These are phyloP conservation scores for Chrysoporthe cubensis DNA, from an alignment of 2,329 filamentous ascomycete genomes.

Conservation along the genomic window DNA sequence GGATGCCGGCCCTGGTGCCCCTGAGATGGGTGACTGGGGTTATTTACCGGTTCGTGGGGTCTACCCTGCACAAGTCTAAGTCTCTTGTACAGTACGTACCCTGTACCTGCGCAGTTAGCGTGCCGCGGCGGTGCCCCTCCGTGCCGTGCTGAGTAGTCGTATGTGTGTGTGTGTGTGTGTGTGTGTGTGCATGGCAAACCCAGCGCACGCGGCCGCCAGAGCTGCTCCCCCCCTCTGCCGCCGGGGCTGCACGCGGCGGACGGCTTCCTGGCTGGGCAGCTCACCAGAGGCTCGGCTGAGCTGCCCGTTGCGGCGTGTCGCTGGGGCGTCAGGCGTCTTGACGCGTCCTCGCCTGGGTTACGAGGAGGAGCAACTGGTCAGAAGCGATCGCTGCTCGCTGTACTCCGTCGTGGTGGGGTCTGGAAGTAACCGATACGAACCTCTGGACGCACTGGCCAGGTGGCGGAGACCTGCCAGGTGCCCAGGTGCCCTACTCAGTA, in stretches of 20 bases:
- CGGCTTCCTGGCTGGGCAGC: not conserved
- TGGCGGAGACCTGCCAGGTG: not conserved
- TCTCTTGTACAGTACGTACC: not conserved
- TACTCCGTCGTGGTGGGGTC: not conserved
- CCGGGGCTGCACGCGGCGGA: too few species aligned
- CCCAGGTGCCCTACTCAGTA: not conserved
- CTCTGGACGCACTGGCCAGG: constrained; percentile 1
- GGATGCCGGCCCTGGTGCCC: not conserved
- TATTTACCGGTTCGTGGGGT: not conserved
- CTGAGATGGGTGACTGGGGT: constrained; percentile 11
- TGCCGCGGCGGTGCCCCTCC: too few species aligned
- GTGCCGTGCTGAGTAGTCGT: too few species aligned
- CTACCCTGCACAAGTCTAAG: not conserved
- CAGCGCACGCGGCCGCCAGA: not conserved
- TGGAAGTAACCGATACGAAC: constrained; percentile 10
- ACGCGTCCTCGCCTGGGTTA: not conserved
- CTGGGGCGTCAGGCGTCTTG: not conserved
- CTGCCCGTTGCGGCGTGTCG: not conserved
- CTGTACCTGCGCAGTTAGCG: too few species aligned
- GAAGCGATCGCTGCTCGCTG: not conserved
- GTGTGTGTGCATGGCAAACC: too few species aligned
- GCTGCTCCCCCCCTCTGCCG: not conserved
- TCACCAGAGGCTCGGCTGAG: not conserved
- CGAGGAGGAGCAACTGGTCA: not conserved
- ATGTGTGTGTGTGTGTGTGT: too few species aligned